Percentiles rank a stretch among this genome's conserved stretches.
Conservation (phyloP, 495 filamentous ascomycete genomes). For the Astrothelium macrocarpum region DNA sequence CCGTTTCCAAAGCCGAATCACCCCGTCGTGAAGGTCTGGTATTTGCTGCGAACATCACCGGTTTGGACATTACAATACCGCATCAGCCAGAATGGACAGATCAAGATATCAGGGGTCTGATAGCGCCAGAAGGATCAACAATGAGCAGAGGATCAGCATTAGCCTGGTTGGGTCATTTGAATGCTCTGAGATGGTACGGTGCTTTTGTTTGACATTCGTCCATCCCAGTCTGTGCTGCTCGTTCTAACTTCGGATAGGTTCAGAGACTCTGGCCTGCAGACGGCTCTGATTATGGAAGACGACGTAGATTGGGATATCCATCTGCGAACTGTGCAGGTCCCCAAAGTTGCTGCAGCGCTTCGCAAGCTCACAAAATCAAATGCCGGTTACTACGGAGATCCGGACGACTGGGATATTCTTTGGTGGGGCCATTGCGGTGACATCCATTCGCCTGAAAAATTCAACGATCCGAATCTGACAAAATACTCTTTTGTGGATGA, state of each 20-base stretch:
- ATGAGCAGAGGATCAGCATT: constrained; percentile 23
- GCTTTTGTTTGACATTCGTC: not conserved
- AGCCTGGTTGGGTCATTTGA: constrained; percentile 31
- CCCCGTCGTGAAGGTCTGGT: constrained; percentile 21
- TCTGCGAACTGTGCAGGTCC: constrained; percentile 28
- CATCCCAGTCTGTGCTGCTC: not conserved
- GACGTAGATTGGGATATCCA: constrained; percentile 41
- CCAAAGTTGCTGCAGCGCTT: constrained; percentile 24
- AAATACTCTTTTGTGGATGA: constrained; percentile 20
- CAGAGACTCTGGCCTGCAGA: constrained; percentile 35
- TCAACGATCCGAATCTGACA: constrained; percentile 9
- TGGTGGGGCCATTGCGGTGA: constrained; percentile 39
- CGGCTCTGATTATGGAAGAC: constrained; percentile 39
- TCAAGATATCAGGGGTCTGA: constrained; percentile 21
- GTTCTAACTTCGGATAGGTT: constrained; percentile 20
- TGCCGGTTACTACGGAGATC: constrained; percentile 24
- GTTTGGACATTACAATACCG: constrained; percentile 30
- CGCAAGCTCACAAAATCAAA: constrained; percentile 19
- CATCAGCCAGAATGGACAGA: constrained; percentile 30
- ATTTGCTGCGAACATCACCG: constrained; percentile 30
- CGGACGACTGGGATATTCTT: constrained; percentile 33
- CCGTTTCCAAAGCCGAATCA: constrained; percentile 24
- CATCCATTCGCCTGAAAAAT: constrained; percentile 17
- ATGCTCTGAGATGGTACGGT: constrained; percentile 25
- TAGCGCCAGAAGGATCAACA: constrained; percentile 11